phyloP scores from a whole-genome alignment of 2,329 filamentous ascomycete genomes.

The Aspergillus neoniger region DNA sequence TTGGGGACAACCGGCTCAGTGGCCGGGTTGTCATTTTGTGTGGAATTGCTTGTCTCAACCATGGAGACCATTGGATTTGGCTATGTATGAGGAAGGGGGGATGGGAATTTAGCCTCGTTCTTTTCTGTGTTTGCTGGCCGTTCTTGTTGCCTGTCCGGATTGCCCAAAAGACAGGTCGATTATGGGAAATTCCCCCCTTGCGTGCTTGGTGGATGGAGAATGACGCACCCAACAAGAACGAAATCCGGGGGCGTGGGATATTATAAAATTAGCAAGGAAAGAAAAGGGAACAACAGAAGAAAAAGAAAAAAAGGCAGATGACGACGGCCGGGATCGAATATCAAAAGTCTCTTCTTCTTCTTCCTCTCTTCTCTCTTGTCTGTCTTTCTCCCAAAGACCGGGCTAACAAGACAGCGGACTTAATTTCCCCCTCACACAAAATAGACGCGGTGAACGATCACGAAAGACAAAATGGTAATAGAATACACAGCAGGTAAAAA shows the following conservation, averaged over 20 bases:
- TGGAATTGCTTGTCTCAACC: constrained; percentile 42
- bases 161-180: constrained; percentile 2
- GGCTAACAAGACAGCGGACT: constrained; percentile 5
- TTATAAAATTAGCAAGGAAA: constrained; percentile 1
- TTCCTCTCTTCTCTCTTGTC: no score
- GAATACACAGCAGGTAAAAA: constrained; percentile 10
- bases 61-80: constrained; percentile 47
- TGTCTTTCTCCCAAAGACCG: neutral
- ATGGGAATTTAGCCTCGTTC: constrained; percentile 2
- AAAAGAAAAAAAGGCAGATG: no score
- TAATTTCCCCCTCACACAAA: neutral
- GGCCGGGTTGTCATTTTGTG: constrained; percentile 41
- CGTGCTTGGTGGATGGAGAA: constrained; percentile 4
- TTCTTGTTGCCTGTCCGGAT: neutral
- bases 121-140: no score
- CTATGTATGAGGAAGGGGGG: constrained; percentile 11
- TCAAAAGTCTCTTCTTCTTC: neutral
- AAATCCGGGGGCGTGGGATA: neutral
- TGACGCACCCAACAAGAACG: neutral
- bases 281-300: neutral
- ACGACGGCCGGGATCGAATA: neutral
- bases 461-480: constrained; percentile 10
- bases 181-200: constrained; percentile 17
- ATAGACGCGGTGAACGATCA: neutral
- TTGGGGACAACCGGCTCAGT: constrained; percentile 47